Conservation (phyloP, 2,329 filamentous ascomycete genomes). For the Stagonosporopsis cucurbitacearum region DNA sequence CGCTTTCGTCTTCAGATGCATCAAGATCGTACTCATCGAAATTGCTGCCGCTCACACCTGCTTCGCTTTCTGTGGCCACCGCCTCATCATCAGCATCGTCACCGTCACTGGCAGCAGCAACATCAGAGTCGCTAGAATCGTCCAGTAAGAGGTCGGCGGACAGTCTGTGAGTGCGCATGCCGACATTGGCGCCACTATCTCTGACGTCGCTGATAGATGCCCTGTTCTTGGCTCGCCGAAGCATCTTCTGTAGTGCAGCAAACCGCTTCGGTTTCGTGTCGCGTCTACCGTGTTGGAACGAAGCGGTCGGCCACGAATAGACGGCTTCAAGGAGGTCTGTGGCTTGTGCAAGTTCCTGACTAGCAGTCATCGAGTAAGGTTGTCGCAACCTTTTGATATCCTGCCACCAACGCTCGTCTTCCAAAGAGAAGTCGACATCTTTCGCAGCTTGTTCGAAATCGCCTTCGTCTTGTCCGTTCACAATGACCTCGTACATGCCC, state of each 20-base stretch:
- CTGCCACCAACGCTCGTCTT: slow-evolving; percentile 82
- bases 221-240: slow-evolving; percentile 64
- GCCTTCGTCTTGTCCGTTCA: slow-evolving; percentile 68
- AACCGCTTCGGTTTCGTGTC: slow-evolving; percentile 56
- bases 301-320: slow-evolving; percentile 60
- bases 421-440: slow-evolving; percentile 70
- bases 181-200: slow-evolving; percentile 68
- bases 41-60: slow-evolving; percentile 39
- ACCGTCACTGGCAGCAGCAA: slow-evolving; percentile 46
- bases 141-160: slow-evolving; percentile 63
- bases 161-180: slow-evolving; percentile 78
- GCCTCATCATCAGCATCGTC: slow-evolving; percentile 39
- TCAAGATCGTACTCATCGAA: slow-evolving; percentile 46
- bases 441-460: slow-evolving; percentile 63
- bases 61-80: slow-evolving; percentile 38
- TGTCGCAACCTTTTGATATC: slow-evolving; percentile 65
- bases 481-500: slow-evolving; percentile 74
- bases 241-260: slow-evolving; percentile 66
- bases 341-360: slow-evolving; percentile 55
- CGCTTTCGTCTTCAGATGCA: slow-evolving; percentile 39
- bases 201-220: slow-evolving; percentile 56
- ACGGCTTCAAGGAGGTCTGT: slow-evolving; percentile 53
- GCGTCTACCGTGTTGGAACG: slow-evolving; percentile 59
- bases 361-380: slow-evolving; percentile 44
- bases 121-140: slow-evolving; percentile 32